Evolutionary conservation across 108 stramenopile species (phyloP), one percentile per base, ranked within the genome.

Genomic region (Schizochytrium sp.): DNA sequence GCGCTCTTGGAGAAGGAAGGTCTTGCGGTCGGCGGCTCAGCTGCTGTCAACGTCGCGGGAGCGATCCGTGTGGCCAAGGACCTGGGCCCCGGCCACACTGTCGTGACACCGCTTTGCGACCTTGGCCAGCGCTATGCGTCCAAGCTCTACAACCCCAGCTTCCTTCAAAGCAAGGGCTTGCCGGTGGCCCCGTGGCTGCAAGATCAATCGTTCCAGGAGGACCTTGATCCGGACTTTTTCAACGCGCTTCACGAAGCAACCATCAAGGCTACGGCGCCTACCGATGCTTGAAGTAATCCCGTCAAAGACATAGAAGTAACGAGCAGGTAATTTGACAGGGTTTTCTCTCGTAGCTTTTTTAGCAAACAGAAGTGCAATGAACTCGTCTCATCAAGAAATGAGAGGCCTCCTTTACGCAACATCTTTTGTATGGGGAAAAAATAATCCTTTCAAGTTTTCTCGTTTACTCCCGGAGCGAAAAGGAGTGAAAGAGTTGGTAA

Each of bases 71-170:
- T 94, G 16, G 94, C 93, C 4, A 91, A 87, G 60, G 72, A 90
- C 59, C 88, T 95, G 16, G 92, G 92, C 5, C 69, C 72, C 41
- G 95, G 93, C 28, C 88, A 92, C 91, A 92, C 90, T 19, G 89
- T 96, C 34, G 95, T 94, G 57, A 95, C 95, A 14, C 87, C 94
- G 45, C 87, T 94, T 44, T 95, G 95, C 72, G 95, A 95, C 89
- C 87, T 90, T 44, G 94, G 93, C 19, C 71, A 87, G 34, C 91
- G 94, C 10, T 93, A 94, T 60, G 60, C 88, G 58, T 90, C 88
- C 16, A 91, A 92, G 71, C 92, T 95, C 58, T 94, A 91, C 94
- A 93, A 93, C 71, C 87, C 58, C 21, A 93, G 92, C 47, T 95
- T 92, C 57, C 57, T 95, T 25, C 57, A 44, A 41, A 58, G 43